Evolutionary conservation across 768 basidiomycete genomes (phyloP).

Genomic region (Cystofilobasidium capitatum): DNA sequence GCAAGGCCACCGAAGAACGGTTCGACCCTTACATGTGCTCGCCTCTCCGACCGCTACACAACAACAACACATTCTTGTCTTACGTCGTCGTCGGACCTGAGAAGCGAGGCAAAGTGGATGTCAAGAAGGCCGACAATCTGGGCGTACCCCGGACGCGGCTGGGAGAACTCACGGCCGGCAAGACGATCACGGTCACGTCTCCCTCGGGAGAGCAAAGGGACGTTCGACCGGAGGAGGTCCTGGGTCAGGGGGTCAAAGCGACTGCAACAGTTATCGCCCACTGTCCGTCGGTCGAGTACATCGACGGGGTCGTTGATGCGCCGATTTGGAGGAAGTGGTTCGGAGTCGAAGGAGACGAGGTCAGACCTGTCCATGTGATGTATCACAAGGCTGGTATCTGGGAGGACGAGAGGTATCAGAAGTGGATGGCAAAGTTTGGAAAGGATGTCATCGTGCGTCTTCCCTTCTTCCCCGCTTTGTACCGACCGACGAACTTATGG

Average conservation of each 20-base stretch:
- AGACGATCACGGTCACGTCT: background rate
- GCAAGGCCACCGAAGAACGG: no score
- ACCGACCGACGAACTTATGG: background rate
- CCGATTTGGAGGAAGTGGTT: constrained; percentile 15
- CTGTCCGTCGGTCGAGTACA: constrained; percentile 54
- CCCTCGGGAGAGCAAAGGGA: background rate
- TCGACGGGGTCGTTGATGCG: constrained; percentile 44
- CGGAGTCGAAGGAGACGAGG: constrained; percentile 42
- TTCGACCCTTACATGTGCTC: background rate
- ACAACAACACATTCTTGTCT: background rate
- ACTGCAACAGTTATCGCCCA: constrained; percentile 51
- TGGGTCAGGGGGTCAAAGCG: background rate
- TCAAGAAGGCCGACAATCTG: constrained; percentile 51
- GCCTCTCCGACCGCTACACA: background rate
- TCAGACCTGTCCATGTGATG: constrained; percentile 45
- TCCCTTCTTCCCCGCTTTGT: constrained; percentile 4
- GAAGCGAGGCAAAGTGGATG: constrained; percentile 62
- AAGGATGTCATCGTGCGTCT: constrained; percentile 52
- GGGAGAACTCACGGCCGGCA: background rate
- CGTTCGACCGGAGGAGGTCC: background rate
- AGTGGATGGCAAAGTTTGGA: constrained; percentile 63
- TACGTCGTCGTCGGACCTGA: constrained; percentile 46
- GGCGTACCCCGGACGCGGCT: constrained; percentile 46
- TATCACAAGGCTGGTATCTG: constrained; percentile 49
- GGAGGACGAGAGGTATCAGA: constrained; percentile 55